Evolutionary conservation across 768 basidiomycete genomes (phyloP).

Genomic region (Phaeotremella skinneri): DNA sequence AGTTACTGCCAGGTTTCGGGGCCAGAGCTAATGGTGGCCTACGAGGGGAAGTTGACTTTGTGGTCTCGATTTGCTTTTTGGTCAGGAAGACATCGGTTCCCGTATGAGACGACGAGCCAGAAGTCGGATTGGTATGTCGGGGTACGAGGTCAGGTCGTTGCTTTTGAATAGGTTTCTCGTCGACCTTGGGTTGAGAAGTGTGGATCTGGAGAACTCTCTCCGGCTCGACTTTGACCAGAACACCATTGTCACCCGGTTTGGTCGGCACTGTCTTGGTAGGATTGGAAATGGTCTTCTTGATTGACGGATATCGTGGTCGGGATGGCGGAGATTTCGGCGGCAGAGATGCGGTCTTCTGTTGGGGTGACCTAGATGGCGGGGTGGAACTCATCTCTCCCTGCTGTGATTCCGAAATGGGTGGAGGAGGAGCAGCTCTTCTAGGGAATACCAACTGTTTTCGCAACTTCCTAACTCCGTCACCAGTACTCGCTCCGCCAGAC

Average conservation of each 20-base stretch:
- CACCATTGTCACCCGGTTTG: neutral
- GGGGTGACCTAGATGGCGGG: neutral
- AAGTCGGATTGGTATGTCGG: neutral
- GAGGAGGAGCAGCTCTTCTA: conserved; percentile 39
- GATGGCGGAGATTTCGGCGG: neutral
- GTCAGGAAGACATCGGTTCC: neutral
- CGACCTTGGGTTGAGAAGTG: too few species aligned
- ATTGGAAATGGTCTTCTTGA: conserved; percentile 2
- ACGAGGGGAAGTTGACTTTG: neutral
- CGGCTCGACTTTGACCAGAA: too few species aligned
- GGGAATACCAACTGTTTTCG: conserved; percentile 35
- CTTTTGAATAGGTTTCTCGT: neutral
- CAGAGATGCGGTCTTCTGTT: neutral
- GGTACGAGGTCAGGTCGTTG: neutral
- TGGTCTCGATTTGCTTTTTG: neutral
- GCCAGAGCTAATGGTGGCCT: neutral
- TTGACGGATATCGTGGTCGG: neutral
- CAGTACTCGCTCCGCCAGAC: conserved; percentile 4
- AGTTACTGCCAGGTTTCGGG: neutral
- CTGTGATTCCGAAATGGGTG: conserved; percentile 15
- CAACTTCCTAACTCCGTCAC: conserved; percentile 28
- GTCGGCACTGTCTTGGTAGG: neutral
- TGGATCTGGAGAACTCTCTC: too few species aligned
- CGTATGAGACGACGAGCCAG: neutral
- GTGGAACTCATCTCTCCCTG: too few species aligned